Base-by-base conservation (phyloP, 2,329 filamentous ascomycete genomes). In the Xylaria sp. region DNA sequence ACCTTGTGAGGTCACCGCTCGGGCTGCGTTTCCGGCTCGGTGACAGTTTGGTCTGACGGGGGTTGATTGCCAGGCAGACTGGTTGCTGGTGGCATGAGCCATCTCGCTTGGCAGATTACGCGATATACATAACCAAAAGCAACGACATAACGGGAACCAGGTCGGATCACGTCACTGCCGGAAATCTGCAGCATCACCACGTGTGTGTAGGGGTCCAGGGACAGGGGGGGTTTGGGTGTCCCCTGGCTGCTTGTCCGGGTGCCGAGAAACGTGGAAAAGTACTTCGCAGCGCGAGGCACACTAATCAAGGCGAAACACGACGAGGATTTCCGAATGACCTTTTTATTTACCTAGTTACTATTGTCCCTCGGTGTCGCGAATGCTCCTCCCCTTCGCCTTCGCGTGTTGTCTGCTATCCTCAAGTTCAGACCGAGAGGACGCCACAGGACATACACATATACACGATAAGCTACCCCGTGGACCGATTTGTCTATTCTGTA, bases 201-300 rank as follows among this genome's bases (percentile, higher is more conserved):
- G 53, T 56, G 53, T 34, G 53, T n/a, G 48, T 48, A 52, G 44
- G 53, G 48, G 45, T 56, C 22, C 11, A 34, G 24, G 29, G 16
- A 13, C 29, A 7, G 16, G 29, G 29, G 21, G n/a, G n/a, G n/a
- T n/a, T n/a, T n/a, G n/a, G n/a, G n/a, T n/a, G n/a, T n/a, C 39
- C 24, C 48, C 40, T 44, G 48, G 16, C 40, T n/a, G n/a, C n/a
- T n/a, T n/a, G n/a, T n/a, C 29, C 16, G 29, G 5, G 5, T 34
- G 29, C 29, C 29, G 11, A 34, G 29, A 34, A 34, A 34, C 29
- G 29, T 34, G 29, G 5, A 34, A 11, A 13, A 13, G 29, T 34
- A 34, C 8, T 7, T 7, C 6, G 16, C 9, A 34, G 16, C 9
- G 16, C 24, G 29, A 13, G 29, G 29, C 29, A 34, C 29, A 13